Evolutionary conservation across 768 basidiomycete genomes (phyloP), one percentile per base, ranked within the genome.

Genomic region (Kwoniella botswanensis): DNA sequence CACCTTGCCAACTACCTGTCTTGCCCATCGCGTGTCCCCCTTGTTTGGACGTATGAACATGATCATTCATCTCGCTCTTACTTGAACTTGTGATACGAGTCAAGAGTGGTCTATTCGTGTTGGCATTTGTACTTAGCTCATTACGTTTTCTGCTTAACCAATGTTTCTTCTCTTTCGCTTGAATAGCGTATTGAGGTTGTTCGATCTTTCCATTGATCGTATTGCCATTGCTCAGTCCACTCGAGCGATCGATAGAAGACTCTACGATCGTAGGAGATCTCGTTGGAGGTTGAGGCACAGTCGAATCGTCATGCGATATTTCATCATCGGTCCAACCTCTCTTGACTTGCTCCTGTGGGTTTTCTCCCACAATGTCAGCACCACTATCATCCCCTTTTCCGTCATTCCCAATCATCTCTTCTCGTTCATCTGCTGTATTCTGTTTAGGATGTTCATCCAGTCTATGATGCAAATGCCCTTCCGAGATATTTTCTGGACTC

Each of bases 91-190:
- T 52, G 11, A 24, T 52, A 18, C 18, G 52, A 24, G 44, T 53
- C 17, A 64, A 6, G 41, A 41, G 21, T 12, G 21, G 60, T n/a
- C n/a, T 53, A 7, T 35, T 35, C 35, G 35, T 7, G 35, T 35
- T 35, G 35, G 6, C 35, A 9, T 35, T 6, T 9, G 35, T 6
- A 35, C 12, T 17, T 15, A 35, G n/a, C 29, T 59, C 56, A 18
- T 42, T 35, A 42, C 44, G 52, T 52, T 71, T 73, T 29, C 71
- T 17, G 18, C 75, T 46, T 22, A 71, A 60, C 60, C 71, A 72
- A 59, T 29, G 12, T 52, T 59, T 41, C 46, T 71, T 54, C 42
- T 65, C 65, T 18, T 44, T 60, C 44, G 29, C 54, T 42, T 35
- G 35, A 35, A 35, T 9, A 35, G 35, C 7, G 35, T 35, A 35